These are phyloP conservation scores for Penicillium capsulatum DNA, from an alignment of 2,329 filamentous ascomycete genomes.

Conservation along the genomic window DNA sequence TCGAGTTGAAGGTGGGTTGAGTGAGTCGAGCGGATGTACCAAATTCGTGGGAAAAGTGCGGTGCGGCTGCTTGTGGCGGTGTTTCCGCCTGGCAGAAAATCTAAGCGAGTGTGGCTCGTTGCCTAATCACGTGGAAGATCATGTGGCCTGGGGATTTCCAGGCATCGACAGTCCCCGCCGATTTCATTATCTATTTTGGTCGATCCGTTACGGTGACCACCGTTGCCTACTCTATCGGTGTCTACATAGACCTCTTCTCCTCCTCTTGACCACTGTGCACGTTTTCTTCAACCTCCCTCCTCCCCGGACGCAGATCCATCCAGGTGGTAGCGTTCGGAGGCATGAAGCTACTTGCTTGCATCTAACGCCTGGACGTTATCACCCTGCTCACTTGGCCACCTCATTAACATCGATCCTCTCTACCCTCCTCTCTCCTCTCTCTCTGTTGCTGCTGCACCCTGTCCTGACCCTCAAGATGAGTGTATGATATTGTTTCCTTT, in stretches of 20 bases:
- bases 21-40: slow-evolving; percentile 19
- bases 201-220: too few species aligned
- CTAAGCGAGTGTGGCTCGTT: slow-evolving; percentile 40
- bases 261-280: not conserved
- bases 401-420: not conserved
- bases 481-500: slow-evolving; percentile 25
- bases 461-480: slow-evolving; percentile 35
- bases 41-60: slow-evolving; percentile 40
- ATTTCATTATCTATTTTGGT: slow-evolving; percentile 2
- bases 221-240: not conserved
- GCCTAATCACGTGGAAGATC: slow-evolving; percentile 30
- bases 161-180: slow-evolving; percentile 5
- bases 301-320: slow-evolving; percentile 10
- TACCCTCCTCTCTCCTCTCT: slow-evolving; percentile 17
- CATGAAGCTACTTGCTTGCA: slow-evolving; percentile 38
- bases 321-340: slow-evolving; percentile 31
- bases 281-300: not conserved
- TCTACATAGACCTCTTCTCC: too few species aligned
- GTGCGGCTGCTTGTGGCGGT: slow-evolving; percentile 36
- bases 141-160: too few species aligned
- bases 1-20: slow-evolving; percentile 48
- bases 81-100: slow-evolving; percentile 20
- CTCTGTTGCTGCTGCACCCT: too few species aligned
- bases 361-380: slow-evolving; percentile 37
- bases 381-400: not conserved